Base-by-base conservation (phyloP, 2,329 filamentous ascomycete genomes). In the Plenodomus tracheiphilus region DNA sequence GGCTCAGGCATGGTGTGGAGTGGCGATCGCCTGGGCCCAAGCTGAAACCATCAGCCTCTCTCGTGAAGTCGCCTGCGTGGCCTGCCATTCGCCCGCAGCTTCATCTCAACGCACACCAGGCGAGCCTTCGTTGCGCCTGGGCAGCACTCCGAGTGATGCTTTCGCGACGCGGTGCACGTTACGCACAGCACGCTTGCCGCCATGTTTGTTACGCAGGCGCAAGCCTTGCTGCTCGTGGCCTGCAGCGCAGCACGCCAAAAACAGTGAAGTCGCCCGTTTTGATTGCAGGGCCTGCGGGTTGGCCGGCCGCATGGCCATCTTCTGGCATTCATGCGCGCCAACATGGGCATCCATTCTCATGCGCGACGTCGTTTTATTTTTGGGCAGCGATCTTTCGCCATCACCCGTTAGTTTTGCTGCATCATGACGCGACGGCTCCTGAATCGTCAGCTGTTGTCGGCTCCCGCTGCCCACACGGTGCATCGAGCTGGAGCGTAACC, bases 11-110 rank as follows among this genome's bases (percentile, higher is more conserved):
- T 56, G 49, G 51, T 53, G 51, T 51, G 43, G 51, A 51, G 51
- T 53, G 35, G 43, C 54, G 56, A 64, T 62, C 54, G 45, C 54
- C 49, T 52, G 18, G 42, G 53, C 49, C 47, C 46, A 58, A 56
- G 49, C 54, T 64, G 61, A 64, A 64, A 65, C 62, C 43, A 43
- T 46, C 49, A 28, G 42, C 43, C 25, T 37, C 37, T 37, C 51
- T 46, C 32, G 30, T 36, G 37, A 43, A 17, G 44, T 43, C 38
- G 35, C 46, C 53, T 54, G 28, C 50, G 43, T 36, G 36, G 40
- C 15, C 41, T 53, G 41, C 37, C 22, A 65, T 62, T 65, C 59
- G 62, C 43, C 39, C 30, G 4, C 9, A 7, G 19, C 18, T 38
- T 46, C 51, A 49, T 51, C 46, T 54, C 55, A 48, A 54, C 52